phyloP scores from a whole-genome alignment of 768 basidiomycete genomes.

The Naganishia vishniacii region DNA sequence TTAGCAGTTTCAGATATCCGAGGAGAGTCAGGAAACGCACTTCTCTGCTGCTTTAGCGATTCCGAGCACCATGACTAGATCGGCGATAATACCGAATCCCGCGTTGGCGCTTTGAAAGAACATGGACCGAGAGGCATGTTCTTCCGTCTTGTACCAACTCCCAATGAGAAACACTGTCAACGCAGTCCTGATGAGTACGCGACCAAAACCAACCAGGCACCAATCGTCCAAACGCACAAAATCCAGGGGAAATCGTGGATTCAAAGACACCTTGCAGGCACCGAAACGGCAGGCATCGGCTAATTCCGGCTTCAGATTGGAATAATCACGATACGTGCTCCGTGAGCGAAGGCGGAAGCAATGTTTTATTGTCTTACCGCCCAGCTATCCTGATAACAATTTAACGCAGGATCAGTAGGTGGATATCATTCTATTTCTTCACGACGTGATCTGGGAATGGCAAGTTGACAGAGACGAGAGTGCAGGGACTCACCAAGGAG shows the following conservation, averaged over 20 bases:
- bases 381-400: too few species aligned
- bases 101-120: constrained; percentile 36
- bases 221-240: constrained; percentile 5
- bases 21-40: not conserved
- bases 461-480: too few species aligned
- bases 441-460: too few species aligned
- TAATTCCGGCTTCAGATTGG: too few species aligned
- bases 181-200: not conserved
- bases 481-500: too few species aligned
- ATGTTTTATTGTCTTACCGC: too few species aligned
- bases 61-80: constrained; percentile 28
- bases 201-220: not conserved
- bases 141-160: constrained; percentile 32
- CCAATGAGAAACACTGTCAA: constrained; percentile 29
- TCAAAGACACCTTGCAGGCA: constrained; percentile 34
- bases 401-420: too few species aligned
- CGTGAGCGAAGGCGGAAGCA: too few species aligned
- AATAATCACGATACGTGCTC: too few species aligned
- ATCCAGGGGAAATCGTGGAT: constrained; percentile 35
- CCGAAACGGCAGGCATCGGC: too few species aligned
- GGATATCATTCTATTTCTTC: too few species aligned
- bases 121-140: constrained; percentile 31
- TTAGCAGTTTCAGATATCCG: too few species aligned
- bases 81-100: constrained; percentile 31
- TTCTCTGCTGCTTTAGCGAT: constrained; percentile 28